These are phyloP conservation scores for Colletotrichum acutatum DNA, from an alignment of 2,329 filamentous ascomycete genomes.

Conservation along the genomic window DNA sequence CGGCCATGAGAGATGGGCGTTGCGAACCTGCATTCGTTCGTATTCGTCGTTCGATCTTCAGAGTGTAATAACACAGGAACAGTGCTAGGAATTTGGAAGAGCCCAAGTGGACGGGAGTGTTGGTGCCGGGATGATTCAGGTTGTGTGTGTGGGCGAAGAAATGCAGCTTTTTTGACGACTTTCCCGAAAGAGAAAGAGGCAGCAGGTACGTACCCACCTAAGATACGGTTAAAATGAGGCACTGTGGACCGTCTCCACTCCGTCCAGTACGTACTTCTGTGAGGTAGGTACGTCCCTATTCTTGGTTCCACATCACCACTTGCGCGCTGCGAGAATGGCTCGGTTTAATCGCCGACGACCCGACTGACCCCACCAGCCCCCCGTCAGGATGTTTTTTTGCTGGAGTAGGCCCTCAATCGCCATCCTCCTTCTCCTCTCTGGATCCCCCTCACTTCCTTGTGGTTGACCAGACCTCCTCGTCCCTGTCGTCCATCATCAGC, in stretches of 20 bases:
- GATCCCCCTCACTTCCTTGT: not conserved
- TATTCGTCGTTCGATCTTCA: too few relatives aligned
- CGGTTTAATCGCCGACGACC: conserved; percentile 26
- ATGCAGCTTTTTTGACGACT: not conserved
- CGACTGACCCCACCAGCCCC: not conserved
- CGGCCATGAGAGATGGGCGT: not conserved
- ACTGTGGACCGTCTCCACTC: not conserved
- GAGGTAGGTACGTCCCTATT: too few relatives aligned
- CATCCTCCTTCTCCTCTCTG: not conserved
- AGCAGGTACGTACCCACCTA: not conserved
- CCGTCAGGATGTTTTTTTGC: not conserved
- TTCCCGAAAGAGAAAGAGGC: conserved; percentile 2
- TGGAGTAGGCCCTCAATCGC: not conserved
- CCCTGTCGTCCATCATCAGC: not conserved
- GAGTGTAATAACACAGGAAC: too few relatives aligned
- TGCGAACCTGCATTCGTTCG: too few relatives aligned
- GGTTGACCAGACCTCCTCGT: not conserved
- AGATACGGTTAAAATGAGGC: conserved; percentile 36
- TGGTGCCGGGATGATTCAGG: not conserved
- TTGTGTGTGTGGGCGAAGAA: not conserved
- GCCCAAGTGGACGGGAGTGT: not conserved
- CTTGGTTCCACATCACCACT: conserved; percentile 21
- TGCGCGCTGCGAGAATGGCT: conserved; percentile 8
- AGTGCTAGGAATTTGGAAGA: too few relatives aligned
- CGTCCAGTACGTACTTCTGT: too few relatives aligned